A percentile compares a stretch with the other conserved stretches of the same genome.
phyloP scores from a whole-genome alignment of 305 asterid species.

The Solanum hybrid region DNA sequence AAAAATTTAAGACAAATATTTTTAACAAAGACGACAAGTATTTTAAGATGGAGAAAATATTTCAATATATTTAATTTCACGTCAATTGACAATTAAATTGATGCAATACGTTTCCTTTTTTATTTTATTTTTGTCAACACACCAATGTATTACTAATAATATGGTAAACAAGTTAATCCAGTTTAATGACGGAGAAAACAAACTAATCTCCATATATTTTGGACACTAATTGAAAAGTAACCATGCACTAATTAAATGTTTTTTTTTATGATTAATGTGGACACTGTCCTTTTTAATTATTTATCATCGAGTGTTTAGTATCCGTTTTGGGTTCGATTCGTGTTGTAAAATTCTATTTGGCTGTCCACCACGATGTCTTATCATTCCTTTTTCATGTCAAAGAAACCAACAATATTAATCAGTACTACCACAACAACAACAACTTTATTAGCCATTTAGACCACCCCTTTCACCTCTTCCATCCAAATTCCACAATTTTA shows the following conservation, averaged over 20 bases:
- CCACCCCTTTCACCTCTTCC: neutral
- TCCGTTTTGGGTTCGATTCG: too few relatives aligned
- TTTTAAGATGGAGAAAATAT: neutral
- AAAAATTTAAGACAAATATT: neutral
- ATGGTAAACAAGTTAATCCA: constrained; percentile 3
- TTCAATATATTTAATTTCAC: neutral
- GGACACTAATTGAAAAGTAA: neutral
- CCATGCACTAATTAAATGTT: neutral
- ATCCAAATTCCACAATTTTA: neutral
- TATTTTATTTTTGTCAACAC: neutral
- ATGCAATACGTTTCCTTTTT: neutral
- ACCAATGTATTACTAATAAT: neutral
- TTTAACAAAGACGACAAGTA: neutral
- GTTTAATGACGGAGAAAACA: constrained; percentile 1
- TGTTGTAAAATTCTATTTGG: neutral
- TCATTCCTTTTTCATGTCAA: neutral
- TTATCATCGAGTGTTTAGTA: neutral
- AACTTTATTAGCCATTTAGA: neutral
- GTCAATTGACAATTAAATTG: neutral
- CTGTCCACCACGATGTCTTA: neutral
- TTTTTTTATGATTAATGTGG: neutral
- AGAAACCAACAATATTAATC: neutral
- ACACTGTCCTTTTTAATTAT: neutral
- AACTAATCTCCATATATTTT: neutral
- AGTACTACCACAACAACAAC: neutral